Evolutionary conservation across 345 rosid genomes (phyloP).

Genomic region (Populus pruinosa): DNA sequence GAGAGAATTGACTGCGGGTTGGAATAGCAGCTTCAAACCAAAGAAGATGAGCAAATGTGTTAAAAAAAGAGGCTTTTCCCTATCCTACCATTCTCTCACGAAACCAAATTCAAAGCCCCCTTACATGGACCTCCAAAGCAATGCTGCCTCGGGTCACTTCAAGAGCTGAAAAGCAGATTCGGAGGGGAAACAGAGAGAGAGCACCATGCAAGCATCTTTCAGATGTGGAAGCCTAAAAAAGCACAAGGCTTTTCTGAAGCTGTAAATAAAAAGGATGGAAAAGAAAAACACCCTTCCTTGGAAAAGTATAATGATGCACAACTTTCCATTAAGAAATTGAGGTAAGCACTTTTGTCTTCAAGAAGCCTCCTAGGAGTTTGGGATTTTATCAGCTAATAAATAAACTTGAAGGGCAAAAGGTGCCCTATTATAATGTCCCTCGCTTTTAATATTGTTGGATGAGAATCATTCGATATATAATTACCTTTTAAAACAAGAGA

Average conservation of each 20-base stretch:
- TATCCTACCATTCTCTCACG: slow-evolving; percentile 11
- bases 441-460: not conserved
- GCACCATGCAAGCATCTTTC: slow-evolving; percentile 39
- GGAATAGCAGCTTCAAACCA: too few relatives aligned
- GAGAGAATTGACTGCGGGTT: too few relatives aligned
- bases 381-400: slow-evolving; percentile 16
- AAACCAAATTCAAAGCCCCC: slow-evolving; percentile 16
- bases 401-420: slow-evolving; percentile 23
- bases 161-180: slow-evolving; percentile 45
- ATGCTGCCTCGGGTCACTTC: slow-evolving; percentile 43
- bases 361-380: slow-evolving; percentile 51
- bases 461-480: too few relatives aligned
- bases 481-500: too few relatives aligned
- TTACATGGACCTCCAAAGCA: slow-evolving; percentile 20
- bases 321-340: slow-evolving; percentile 45
- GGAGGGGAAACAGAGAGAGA: not conserved
- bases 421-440: slow-evolving; percentile 33
- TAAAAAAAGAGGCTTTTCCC: slow-evolving; percentile 27
- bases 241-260: slow-evolving; percentile 29
- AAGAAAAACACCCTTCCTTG: slow-evolving; percentile 5
- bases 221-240: slow-evolving; percentile 45
- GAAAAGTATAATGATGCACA: slow-evolving; percentile 46
- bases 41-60: slow-evolving; percentile 11
- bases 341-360: slow-evolving; percentile 49
- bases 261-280: not conserved